Evolutionary conservation across 768 basidiomycete genomes (phyloP).

Genomic region (Austroboletus eburneus): DNA sequence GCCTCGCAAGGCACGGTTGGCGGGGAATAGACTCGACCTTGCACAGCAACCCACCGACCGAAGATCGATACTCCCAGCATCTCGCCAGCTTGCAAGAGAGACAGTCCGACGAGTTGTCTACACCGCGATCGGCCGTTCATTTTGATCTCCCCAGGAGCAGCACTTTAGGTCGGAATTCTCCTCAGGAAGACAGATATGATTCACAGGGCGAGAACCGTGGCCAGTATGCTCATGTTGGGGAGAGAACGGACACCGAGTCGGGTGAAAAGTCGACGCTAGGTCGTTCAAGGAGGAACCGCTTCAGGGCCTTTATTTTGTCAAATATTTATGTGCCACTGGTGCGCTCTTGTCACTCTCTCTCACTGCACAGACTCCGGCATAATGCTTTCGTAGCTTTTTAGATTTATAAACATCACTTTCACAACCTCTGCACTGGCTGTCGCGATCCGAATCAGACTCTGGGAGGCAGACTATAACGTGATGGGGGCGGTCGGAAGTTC

Average conservation of each 20-base stretch:
- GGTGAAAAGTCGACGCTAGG: constrained; percentile 26
- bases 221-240: constrained; percentile 17
- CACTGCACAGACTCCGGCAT: constrained; percentile 4
- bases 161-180: constrained; percentile 66
- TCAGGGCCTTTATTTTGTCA: constrained; percentile 64
- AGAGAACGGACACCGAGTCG: constrained; percentile 25
- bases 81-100: constrained; percentile 10
- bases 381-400: constrained; percentile 58
- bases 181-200: constrained; percentile 38
- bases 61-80: constrained; percentile 17
- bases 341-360: constrained; percentile 19
- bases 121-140: constrained; percentile 22
- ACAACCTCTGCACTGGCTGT: constrained; percentile 75
- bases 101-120: constrained; percentile 19
- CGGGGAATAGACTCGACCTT: background rate
- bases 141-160: constrained; percentile 50
- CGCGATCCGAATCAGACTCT: constrained; percentile 66
- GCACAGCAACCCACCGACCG: constrained; percentile 3
- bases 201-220: constrained; percentile 7
- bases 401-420: constrained; percentile 79
- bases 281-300: constrained; percentile 40
- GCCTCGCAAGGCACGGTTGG: constrained; percentile 9
- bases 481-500: constrained; percentile 81
- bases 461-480: constrained; percentile 46
- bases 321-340: constrained; percentile 81